Conservation (phyloP, 176 grass and related monocot genomes). For the Chloris gayana region DNA sequence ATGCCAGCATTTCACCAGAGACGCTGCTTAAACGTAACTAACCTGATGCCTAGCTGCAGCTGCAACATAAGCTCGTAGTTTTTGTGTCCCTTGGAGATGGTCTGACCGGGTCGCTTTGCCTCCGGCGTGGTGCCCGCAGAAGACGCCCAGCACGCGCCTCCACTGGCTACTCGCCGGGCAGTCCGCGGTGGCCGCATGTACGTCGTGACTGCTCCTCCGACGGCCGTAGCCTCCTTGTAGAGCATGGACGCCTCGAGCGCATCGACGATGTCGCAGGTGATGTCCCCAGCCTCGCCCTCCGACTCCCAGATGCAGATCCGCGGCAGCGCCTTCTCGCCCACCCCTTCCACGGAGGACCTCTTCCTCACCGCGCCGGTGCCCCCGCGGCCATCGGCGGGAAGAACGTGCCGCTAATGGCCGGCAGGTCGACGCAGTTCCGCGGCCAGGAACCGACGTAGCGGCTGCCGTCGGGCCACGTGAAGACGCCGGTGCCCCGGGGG, state of each 20-base stretch:
- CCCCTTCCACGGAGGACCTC: slow-evolving; percentile 75
- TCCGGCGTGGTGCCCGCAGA: slow-evolving; percentile 57
- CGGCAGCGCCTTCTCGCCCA: slow-evolving; percentile 51
- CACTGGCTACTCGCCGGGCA: slow-evolving; percentile 27
- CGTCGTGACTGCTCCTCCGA: slow-evolving; percentile 21
- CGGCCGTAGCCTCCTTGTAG: slow-evolving; percentile 62
- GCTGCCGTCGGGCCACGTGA: slow-evolving; percentile 92
- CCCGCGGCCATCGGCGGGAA: slow-evolving; percentile 54
- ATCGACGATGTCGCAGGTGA: slow-evolving; percentile 96
- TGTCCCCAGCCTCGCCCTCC: slow-evolving; percentile 92
- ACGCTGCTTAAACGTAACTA: neutral
- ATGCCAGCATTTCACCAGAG: slow-evolving; percentile 15
- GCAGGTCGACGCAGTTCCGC: slow-evolving; percentile 51
- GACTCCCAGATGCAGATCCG: slow-evolving; percentile 99
- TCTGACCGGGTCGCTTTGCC: slow-evolving; percentile 81
- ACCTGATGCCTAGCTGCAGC: slow-evolving; percentile 94
- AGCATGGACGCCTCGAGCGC: slow-evolving; percentile 79
- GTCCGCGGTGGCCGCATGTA: slow-evolving; percentile 25
- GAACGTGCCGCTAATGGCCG: slow-evolving; percentile 77
- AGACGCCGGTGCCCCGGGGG: slow-evolving; percentile 72
- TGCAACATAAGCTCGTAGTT: slow-evolving; percentile 97
- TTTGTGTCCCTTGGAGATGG: slow-evolving; percentile 95
- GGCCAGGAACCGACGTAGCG: slow-evolving; percentile 84
- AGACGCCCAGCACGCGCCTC: slow-evolving; percentile 45
- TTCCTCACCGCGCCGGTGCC: slow-evolving; percentile 45